phyloP scores from a whole-genome alignment of 108 stramenopile genomes.

The Nitzschia sp. region DNA sequence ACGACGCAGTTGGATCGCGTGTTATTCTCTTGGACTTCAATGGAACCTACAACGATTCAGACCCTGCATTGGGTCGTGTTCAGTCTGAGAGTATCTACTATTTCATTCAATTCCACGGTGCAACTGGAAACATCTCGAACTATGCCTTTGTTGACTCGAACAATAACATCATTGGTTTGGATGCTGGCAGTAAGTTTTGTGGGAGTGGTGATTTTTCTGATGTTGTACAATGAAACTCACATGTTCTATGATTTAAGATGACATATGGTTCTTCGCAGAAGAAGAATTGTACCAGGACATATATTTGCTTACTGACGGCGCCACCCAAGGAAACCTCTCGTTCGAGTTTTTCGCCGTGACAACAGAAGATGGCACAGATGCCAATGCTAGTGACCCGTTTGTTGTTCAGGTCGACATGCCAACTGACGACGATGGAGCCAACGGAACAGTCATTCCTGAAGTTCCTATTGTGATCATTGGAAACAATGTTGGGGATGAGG shows the following conservation, averaged over 20 bases:
- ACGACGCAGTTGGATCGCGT: not conserved
- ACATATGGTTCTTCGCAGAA: conserved; percentile 6
- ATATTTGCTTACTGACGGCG: not conserved
- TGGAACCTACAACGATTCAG: conserved; percentile 11
- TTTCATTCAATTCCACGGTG: not conserved
- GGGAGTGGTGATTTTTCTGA: not conserved
- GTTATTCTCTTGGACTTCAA: conserved; percentile 2
- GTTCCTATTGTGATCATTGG: not conserved
- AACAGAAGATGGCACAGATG: conserved; percentile 14
- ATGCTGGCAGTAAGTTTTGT: conserved; percentile 4
- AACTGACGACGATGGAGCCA: not conserved
- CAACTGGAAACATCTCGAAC: not conserved
- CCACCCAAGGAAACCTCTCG: not conserved
- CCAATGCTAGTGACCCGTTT: not conserved
- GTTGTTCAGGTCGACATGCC: not conserved
- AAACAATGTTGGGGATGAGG: not conserved
- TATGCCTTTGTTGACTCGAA: conserved; percentile 7
- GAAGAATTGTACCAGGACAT: conserved; percentile 13
- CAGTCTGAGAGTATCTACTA: conserved; percentile 11
- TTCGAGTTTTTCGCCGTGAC: conserved; percentile 1
- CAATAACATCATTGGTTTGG: conserved; percentile 11
- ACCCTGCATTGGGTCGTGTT: conserved; percentile 1
- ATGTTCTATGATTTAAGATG: not conserved
- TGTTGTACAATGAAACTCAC: not conserved
- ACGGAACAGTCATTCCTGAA: not conserved